phyloP scores from a whole-genome alignment of 1,284 basidiomycete genomes.

The Ustilago lituana region DNA sequence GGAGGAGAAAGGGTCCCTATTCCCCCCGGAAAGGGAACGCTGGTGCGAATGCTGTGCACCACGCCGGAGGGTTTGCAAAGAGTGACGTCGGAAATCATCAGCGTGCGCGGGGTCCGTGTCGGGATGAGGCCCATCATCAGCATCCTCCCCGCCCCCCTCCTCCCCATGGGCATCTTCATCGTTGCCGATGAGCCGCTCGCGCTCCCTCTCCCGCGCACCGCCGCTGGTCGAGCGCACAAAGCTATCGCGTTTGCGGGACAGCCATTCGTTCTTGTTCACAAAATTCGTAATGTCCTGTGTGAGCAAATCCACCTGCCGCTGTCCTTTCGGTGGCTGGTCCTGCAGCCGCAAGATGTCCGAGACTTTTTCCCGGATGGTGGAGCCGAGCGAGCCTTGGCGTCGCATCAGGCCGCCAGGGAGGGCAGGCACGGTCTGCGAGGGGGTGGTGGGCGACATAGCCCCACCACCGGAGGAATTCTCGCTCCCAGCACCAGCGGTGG shows the following conservation, averaged over 20 bases:
- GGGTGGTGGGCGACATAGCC: slow-evolving; percentile 21
- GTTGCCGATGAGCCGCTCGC: slow-evolving; percentile 15
- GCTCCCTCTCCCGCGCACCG: slow-evolving; percentile 2
- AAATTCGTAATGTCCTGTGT: slow-evolving; percentile 47
- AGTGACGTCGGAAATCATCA: slow-evolving; percentile 2
- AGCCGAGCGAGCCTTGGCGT: slow-evolving; percentile 32
- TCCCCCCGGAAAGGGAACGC: not conserved
- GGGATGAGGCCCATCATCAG: slow-evolving; percentile 33
- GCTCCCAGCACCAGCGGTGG: not conserved
- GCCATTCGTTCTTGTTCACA: slow-evolving; percentile 56
- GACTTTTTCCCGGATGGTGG: slow-evolving; percentile 45
- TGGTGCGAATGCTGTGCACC: not conserved
- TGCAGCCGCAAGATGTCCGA: slow-evolving; percentile 47
- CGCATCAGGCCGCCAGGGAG: slow-evolving; percentile 31
- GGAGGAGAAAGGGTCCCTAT: slow-evolving; percentile 26
- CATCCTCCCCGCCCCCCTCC: slow-evolving; percentile 12
- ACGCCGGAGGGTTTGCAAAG: not conserved
- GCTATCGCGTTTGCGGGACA: slow-evolving; percentile 34
- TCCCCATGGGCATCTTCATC: not conserved
- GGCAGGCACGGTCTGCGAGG: too few relatives aligned
- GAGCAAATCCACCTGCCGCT: slow-evolving; percentile 47
- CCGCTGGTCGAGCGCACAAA: slow-evolving; percentile 22
- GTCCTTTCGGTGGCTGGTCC: slow-evolving; percentile 45
- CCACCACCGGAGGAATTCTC: slow-evolving; percentile 23
- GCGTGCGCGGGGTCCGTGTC: slow-evolving; percentile 30